A percentile compares a stretch with the other conserved stretches of the same genome.
Conservation (phyloP, 306 rosid species). For the Castanopsis chinensis region DNA sequence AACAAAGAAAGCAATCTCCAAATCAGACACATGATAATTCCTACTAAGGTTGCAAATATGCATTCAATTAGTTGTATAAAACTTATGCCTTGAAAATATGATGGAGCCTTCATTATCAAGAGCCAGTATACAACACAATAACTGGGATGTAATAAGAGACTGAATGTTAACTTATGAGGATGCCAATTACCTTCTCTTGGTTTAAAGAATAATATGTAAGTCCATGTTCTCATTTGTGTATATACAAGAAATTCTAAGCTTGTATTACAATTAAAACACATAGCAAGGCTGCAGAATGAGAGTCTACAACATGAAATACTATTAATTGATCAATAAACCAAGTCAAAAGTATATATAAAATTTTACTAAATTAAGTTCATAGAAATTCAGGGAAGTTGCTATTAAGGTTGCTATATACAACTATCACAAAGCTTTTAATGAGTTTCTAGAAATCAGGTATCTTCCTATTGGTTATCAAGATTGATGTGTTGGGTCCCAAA, state of each 20-base stretch:
- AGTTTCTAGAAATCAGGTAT: neutral
- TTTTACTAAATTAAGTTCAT: neutral
- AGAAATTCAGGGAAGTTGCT: neutral
- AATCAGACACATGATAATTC: constrained; percentile 20
- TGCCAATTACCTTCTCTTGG: neutral
- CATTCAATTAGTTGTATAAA: neutral
- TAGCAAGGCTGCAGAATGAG: neutral
- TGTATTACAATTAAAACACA: neutral
- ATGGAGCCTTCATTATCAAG: constrained; percentile 5
- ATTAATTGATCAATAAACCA: neutral
- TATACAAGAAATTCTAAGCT: neutral
- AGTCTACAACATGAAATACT: neutral
- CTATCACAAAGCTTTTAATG: neutral
- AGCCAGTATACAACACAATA: neutral
- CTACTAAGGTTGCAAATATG: constrained; percentile 1
- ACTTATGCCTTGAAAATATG: constrained; percentile 1
- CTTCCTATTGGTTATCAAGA: neutral
- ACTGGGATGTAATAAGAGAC: neutral
- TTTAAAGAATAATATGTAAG: neutral
- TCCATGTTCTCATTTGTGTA: neutral
- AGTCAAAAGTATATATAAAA: neutral
- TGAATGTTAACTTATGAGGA: neutral
- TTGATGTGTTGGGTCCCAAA: no score
- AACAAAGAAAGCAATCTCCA: constrained; percentile 16
- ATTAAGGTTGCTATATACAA: neutral